Evolutionary conservation across 2,329 filamentous ascomycete species (phyloP), one percentile per base, ranked within the genome.

Genomic region (Colletotrichum sansevieriae): DNA sequence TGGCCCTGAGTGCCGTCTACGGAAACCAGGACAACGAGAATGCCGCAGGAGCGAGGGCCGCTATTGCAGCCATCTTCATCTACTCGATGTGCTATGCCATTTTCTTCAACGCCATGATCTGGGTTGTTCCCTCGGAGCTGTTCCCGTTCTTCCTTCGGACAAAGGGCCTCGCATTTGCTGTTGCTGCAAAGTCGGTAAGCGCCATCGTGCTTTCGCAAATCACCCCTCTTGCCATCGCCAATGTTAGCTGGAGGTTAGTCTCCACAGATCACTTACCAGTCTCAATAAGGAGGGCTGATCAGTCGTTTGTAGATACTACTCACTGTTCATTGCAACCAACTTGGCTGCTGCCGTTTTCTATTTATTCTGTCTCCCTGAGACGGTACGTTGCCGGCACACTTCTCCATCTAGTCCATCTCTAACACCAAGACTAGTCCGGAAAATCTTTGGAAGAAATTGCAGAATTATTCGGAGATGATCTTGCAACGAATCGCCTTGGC

Each of bases 81-180:
- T 80, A 78, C 72, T 79, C 77, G 4, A 71, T 73, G 46, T 72
- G 71, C 9, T 81, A 79, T 68, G 78, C 78, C 6, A 65, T 79
- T 22, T 79, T 80, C 67, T 80, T 81, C 73, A 81, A 81, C 68
- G 74, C 75, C 10, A 78, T 74, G 35, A 70, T 79, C 13, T 80
- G 75, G 73, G 76, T 78, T 9, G 73, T 79, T 2, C 72, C 76
- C 0, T 74, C 75, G 0, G 78, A 80, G 58, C 52, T 78, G 4
- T 80, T 80, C 78, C 13, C 49, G 3, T 66, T 63, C 51, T 66
- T 63, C 29, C 58, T 66, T 3, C 75, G 78, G 5, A 74, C 75
- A 4, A 75, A 75, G 18, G 77, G 76, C 20, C 70, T 76, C 22
- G 74, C 74, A 1, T 71, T 80, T n/a, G 77, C 74, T 0, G 75